Base-by-base conservation (phyloP, 306 rosid genomes). In the Dryas drummondii region DNA sequence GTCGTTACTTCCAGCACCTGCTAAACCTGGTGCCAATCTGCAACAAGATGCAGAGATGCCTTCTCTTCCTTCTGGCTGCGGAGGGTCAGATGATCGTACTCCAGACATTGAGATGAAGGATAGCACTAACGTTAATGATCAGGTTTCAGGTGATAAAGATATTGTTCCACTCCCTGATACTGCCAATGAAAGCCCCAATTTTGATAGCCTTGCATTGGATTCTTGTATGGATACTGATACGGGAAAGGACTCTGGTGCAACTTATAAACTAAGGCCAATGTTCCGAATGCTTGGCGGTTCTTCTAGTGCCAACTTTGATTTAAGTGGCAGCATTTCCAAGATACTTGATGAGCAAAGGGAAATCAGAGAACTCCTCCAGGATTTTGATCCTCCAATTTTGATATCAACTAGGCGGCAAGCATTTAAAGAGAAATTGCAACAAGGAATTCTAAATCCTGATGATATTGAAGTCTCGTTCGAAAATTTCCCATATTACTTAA, bases 401-500 rank as follows among this genome's bases (percentile, higher is more conserved):
- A 75, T 87, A 58, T 86, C 99, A 50, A 78, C 86, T 52, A 87
- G 88, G 70, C 88, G 87, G 55, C 97, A 90, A 62, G 93, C 92
- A 50, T 89, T 84, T 57, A 96, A 78, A 82, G 92, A 92, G 57
- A 90, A 78, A 78, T 72, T 96, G 78, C 89, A 74, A 55, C 78
- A 85, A 78, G 87, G 87, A 82, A 86, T 96, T 86, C 82, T 96
- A 54, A 66, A 71, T 82, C 83, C 89, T 71, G 91, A 84, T 52
- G 80, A 84, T 61, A 90, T 86, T 74, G 91, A 85, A 66, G 94
- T 88, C 75, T 86, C 93, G 45, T 92, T 96, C 68, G 98, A 92
- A 84, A 80, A 74, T 80, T 96, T 96, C 73, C 99, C 99, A 46
- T 96, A 96, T 79, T 96, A 84, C 84, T 86, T 96, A 77, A 96